Evolutionary conservation across 305 asterid species (phyloP), one percentile per base, ranked within the genome.

Genomic region (Salvia sclarea): DNA sequence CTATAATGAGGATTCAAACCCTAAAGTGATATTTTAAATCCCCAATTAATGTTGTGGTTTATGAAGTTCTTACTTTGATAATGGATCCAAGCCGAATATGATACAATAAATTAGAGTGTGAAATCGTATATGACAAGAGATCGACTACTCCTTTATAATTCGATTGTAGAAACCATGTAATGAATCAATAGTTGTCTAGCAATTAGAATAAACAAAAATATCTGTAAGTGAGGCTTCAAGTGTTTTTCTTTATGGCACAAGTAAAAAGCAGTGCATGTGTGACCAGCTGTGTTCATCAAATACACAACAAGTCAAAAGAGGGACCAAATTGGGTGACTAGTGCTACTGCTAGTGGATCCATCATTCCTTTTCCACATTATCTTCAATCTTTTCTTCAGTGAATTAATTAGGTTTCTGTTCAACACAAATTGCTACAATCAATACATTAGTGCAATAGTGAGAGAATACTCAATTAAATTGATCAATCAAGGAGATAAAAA

Each of bases 191-290:
- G 6, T 33, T 6, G 38, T 33, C 9, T 33, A 2, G 31, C 49
- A 65, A 37, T 20, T 12, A 33, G 16, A 66, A 10, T 61, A 49
- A 70, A 61, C 25, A 38, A 48, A 60, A 38, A 22, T 61, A 45
- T 50, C 14, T n/a, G 3, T 2, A 48, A 69, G 18, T 31, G 28
- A 33, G 17, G 13, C 17, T 43, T 57, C 6, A 47, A 59, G 18
- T 53, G 59, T 62, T 9, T 41, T 18, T 52, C 10, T 71, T 41
- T 52, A 41, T 52, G 60, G 13, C 53, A 55, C 11, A 64, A 38
- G 3, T 16, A 38, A 33, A 72, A 72, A 64, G 48, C 72, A 65
- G 20, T 47, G 20, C 54, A 47, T 72, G 61, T 45, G 71, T 44
- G 30, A 71, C 50, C 48, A 53, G 50, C 33, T 53, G 43, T 41